Conservation (phyloP, 495 filamentous ascomycete species). For the Aspergillus kassunensis region DNA sequence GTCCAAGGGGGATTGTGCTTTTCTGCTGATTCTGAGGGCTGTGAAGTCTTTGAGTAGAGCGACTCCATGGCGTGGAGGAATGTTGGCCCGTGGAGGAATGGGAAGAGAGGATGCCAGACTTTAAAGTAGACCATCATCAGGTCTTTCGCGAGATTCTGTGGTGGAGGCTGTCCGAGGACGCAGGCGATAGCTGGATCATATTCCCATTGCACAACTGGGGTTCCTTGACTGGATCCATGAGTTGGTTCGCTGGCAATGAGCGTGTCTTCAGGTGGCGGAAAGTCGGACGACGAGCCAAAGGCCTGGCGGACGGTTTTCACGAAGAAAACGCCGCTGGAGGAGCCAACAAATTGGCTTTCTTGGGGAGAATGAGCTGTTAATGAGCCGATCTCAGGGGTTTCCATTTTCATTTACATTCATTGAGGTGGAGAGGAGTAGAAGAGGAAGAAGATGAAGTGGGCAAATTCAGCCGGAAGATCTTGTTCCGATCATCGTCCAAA, state of each 20-base stretch:
- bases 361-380: conserved; percentile 40
- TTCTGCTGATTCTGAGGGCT: background rate
- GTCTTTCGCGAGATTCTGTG: conserved; percentile 24
- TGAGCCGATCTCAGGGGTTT: conserved; percentile 37
- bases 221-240: too few relatives aligned
- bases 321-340: conserved; percentile 42
- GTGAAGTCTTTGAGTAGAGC: conserved; percentile 36
- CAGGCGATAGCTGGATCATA: conserved; percentile 30
- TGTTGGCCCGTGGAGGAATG: conserved; percentile 47
- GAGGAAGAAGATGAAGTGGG: background rate
- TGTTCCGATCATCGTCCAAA: too few relatives aligned
- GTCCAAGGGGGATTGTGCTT: conserved; percentile 31
- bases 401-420: conserved; percentile 28
- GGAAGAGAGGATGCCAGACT: conserved; percentile 48
- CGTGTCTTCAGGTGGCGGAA: conserved; percentile 38
- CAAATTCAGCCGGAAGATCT: background rate
- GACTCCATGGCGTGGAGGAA: conserved; percentile 45
- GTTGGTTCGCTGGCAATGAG: conserved; percentile 32
- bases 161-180: conserved; percentile 28
- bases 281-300: conserved; percentile 29
- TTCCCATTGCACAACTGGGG: conserved; percentile 26
- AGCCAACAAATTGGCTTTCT: conserved; percentile 41
- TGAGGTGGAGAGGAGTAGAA: background rate
- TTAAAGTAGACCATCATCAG: conserved; percentile 43
- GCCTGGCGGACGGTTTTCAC: conserved; percentile 41